Evolutionary conservation across 176 grass and related monocot species (phyloP), one percentile per base, ranked within the genome.

Genomic region (Bothriochloa decipiens): DNA sequence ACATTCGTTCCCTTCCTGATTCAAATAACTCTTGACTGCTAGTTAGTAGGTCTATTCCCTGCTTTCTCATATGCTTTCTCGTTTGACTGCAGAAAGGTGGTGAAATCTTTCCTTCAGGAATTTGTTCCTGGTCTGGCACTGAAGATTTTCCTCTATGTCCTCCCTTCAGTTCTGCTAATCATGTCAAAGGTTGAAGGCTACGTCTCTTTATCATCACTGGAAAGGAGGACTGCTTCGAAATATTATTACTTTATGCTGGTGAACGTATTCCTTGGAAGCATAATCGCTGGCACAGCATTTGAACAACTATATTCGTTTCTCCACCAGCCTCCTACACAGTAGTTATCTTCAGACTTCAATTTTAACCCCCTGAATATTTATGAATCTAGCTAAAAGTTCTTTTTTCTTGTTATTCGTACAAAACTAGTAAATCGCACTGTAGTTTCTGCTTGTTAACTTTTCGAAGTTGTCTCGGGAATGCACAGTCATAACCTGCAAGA

Each of bases 201-300:
- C 50, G 82, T 92, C 62, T 93, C 96, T 84, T 80, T 98, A 69
- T 98, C 96, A 72, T 95, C 96, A 5, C 58, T 98, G 36, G 96
- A 98, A 91, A 95, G 96, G 52, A 95, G 88, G 50, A 86, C 93
- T 64, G 89, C 96, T 75, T 88, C 93, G 36, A 98, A 98, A 89
- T 98, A 95, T 87, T 98, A 98, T 76, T 98, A 98, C 91, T 98
- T 98, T 65, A 98, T 98, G 91, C 50, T 98, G 40, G 86, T 98
- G 55, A 98, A 98, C 72, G 96, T 98, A 11, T 98, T 98, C 83
- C 83, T 98, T 20, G 96, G 96, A 83, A 98, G 96, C 70, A 92
- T 98, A 88, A 93, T 98, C 13, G 81, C 91, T 55, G 96, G 96
- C 83, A 94, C 93, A 62, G 96, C 96, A 58, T 98, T 98, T 87